Conservation (phyloP, 495 filamentous ascomycete species). For the Aspergillus incahuasiensis region DNA sequence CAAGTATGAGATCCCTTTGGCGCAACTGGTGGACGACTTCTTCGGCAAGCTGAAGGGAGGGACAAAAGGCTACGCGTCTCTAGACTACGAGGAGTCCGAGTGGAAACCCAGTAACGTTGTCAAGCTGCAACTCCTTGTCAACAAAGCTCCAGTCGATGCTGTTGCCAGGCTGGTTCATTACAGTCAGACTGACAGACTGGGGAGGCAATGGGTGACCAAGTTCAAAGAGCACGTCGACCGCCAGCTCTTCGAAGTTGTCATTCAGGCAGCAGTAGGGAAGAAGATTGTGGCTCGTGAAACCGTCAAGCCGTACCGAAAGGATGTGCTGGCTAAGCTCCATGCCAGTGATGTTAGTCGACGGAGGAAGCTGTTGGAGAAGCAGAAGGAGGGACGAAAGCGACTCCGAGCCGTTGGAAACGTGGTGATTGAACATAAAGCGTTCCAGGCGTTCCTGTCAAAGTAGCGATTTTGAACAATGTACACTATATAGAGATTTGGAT, state of each 20-base stretch:
- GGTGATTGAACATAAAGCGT: slow-evolving; percentile 86
- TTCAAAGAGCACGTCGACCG: slow-evolving; percentile 96
- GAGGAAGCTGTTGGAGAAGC: slow-evolving; percentile 88
- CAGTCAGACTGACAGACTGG: slow-evolving; percentile 71
- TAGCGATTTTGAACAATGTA: slow-evolving; percentile 16
- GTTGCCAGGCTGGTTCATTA: slow-evolving; percentile 84
- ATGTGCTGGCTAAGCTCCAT: slow-evolving; percentile 89
- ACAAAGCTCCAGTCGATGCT: slow-evolving; percentile 88
- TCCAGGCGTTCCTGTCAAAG: slow-evolving; percentile 81
- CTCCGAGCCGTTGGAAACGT: slow-evolving; percentile 70
- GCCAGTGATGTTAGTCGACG: slow-evolving; percentile 80
- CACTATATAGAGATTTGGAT: background rate
- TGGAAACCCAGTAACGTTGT: slow-evolving; percentile 76
- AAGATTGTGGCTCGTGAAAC: slow-evolving; percentile 88
- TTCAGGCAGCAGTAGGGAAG: slow-evolving; percentile 83
- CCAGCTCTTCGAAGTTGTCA: slow-evolving; percentile 94
- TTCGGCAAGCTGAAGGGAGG: slow-evolving; percentile 94
- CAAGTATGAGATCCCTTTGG: slow-evolving; percentile 83
- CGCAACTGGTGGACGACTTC: slow-evolving; percentile 91
- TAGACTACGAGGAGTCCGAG: slow-evolving; percentile 93
- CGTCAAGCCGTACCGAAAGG: slow-evolving; percentile 94
- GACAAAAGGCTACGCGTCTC: slow-evolving; percentile 76
- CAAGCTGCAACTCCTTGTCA: slow-evolving; percentile 90
- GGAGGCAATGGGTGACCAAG: slow-evolving; percentile 84
- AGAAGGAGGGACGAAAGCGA: slow-evolving; percentile 93